Evolutionary conservation across 768 basidiomycete species (phyloP).

Genomic region (Boletus reticuloceps): DNA sequence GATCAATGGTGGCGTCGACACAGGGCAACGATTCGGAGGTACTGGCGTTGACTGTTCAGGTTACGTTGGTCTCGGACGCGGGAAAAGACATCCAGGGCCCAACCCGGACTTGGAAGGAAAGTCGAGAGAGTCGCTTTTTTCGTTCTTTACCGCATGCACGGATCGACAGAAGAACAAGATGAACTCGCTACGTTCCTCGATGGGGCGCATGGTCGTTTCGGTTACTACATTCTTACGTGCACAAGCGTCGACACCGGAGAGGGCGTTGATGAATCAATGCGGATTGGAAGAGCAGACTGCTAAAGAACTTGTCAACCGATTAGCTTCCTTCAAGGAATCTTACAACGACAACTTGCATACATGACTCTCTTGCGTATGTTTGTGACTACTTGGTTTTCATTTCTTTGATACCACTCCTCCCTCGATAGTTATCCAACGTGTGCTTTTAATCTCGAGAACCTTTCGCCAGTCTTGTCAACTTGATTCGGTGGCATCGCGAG

Average conservation of each 20-base stretch:
- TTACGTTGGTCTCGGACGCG: conserved; percentile 35
- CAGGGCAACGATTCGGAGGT: conserved; percentile 5
- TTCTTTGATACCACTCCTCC: background rate
- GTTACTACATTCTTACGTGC: conserved; percentile 9
- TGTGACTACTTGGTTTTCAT: background rate
- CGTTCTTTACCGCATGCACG: conserved; percentile 13
- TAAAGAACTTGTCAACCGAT: conserved; percentile 16
- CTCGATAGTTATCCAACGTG: background rate
- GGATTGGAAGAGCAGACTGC: conserved; percentile 19
- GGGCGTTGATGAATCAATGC: conserved; percentile 16
- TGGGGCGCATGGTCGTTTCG: conserved; percentile 4
- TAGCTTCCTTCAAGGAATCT: conserved; percentile 1
- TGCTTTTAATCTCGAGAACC: background rate
- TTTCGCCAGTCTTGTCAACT: background rate
- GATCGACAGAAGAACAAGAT: conserved; percentile 9
- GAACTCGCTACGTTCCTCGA: conserved; percentile 6
- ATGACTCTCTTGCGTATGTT: background rate
- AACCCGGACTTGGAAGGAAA: conserved; percentile 23
- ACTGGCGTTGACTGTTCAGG: conserved; percentile 21
- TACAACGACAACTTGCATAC: background rate
- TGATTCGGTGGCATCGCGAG: background rate
- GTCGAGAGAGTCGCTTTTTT: conserved; percentile 23
- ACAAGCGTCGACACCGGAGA: conserved; percentile 8
- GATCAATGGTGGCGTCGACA: conserved; percentile 37
- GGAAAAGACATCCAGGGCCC: conserved; percentile 14